Evolutionary conservation across 2,329 filamentous ascomycete genomes (phyloP).

Genomic region (Phaeoacremonium minimum): DNA sequence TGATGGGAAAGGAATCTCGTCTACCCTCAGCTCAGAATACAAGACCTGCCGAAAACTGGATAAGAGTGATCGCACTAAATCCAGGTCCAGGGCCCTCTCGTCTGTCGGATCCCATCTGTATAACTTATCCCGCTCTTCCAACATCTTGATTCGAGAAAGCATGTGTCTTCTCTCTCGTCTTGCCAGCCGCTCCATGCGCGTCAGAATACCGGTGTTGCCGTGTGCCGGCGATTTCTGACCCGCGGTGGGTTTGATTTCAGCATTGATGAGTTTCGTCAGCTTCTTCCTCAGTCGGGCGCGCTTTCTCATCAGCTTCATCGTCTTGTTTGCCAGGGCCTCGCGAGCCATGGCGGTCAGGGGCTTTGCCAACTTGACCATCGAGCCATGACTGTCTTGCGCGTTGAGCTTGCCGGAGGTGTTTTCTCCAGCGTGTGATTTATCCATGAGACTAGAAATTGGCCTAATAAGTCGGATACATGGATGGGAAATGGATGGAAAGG

Average conservation of each 20-base stretch:
- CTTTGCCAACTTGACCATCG: constrained; percentile 7
- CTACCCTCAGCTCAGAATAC: too few relatives aligned
- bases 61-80: too few relatives aligned
- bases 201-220: constrained; percentile 11
- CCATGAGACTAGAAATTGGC: too few relatives aligned
- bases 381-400: too few relatives aligned
- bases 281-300: constrained; percentile 13
- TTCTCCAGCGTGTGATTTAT: too few relatives aligned
- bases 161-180: constrained; percentile 12
- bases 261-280: constrained; percentile 9
- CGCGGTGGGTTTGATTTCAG: constrained; percentile 1
- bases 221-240: constrained; percentile 9
- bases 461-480: too few relatives aligned
- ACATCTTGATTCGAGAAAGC: constrained; percentile 1
- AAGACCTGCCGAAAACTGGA: too few relatives aligned
- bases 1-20: too few relatives aligned
- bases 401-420: too few relatives aligned
- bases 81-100: constrained; percentile 10
- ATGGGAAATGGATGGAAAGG: too few relatives aligned
- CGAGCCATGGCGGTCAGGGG: constrained; percentile 11
- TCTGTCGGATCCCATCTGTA: constrained; percentile 9
- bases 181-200: constrained; percentile 7
- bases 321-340: constrained; percentile 8
- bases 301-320: constrained; percentile 11
- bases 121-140: constrained; percentile 10